These are phyloP conservation scores for Chrysanthemum seticuspe DNA, from an alignment of 129 eudicot genomes.

Conservation along the genomic window DNA sequence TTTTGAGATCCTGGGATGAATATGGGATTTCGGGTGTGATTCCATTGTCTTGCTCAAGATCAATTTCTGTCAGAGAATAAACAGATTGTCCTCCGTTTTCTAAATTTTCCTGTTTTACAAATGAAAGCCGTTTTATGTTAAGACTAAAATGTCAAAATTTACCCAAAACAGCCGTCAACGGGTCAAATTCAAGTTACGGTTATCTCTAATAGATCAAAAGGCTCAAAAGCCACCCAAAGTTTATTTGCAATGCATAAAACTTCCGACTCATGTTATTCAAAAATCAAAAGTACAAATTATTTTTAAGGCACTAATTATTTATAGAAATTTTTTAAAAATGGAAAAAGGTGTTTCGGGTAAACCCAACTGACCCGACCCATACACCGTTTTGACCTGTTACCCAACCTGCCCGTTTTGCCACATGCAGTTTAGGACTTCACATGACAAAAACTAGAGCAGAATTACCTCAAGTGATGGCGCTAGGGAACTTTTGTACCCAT, in stretches of 20 bases:
- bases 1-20: constrained; percentile 31
- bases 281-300: neutral
- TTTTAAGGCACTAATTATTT: no score
- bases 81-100: constrained; percentile 41
- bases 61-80: constrained; percentile 33
- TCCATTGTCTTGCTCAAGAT: constrained; percentile 34
- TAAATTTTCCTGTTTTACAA: constrained; percentile 41
- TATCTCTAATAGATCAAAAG: neutral
- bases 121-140: neutral
- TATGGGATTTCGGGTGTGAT: constrained; percentile 30
- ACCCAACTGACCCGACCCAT: neutral
- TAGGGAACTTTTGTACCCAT: constrained; percentile 34
- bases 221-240: neutral
- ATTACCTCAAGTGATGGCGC: constrained; percentile 50
- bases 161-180: neutral
- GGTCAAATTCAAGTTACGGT: no score
- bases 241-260: neutral
- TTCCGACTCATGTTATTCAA: neutral
- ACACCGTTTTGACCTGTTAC: neutral
- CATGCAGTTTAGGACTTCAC: neutral
- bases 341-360: no score
- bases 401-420: neutral
- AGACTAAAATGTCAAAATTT: neutral
- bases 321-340: no score
- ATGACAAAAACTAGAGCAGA: neutral